phyloP scores from a whole-genome alignment of 768 basidiomycete species.

The Cantharellus anzutake region DNA sequence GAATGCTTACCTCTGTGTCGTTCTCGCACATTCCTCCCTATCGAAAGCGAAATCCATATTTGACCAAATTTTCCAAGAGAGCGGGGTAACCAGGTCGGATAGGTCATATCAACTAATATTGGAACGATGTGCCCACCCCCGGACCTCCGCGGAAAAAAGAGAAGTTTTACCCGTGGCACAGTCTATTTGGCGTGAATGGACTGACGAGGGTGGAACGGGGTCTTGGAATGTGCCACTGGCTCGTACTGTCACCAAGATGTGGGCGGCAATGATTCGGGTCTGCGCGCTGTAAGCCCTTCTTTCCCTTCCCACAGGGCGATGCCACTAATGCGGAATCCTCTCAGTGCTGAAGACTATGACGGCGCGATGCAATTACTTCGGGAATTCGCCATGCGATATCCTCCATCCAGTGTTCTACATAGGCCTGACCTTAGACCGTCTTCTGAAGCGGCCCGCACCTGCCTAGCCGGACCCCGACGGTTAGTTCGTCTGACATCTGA shows the following conservation, averaged over 20 bases:
- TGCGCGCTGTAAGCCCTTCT: slow-evolving; percentile 33
- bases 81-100: slow-evolving; percentile 22
- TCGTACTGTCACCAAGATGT: slow-evolving; percentile 39
- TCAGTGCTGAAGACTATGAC: slow-evolving; percentile 14
- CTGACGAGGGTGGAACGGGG: slow-evolving; percentile 9
- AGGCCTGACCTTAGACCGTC: slow-evolving; percentile 20
- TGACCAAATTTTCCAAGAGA: neutral
- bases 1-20: slow-evolving; percentile 66
- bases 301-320: slow-evolving; percentile 22
- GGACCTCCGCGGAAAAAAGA: neutral
- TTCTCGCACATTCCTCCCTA: slow-evolving; percentile 38
- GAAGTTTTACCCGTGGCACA: slow-evolving; percentile 34
- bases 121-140: slow-evolving; percentile 30
- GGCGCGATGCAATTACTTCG: slow-evolving; percentile 36
- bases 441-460: slow-evolving; percentile 35
- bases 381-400: slow-evolving; percentile 40
- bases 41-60: slow-evolving; percentile 18
- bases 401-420: slow-evolving; percentile 8
- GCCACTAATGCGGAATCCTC: slow-evolving; percentile 16
- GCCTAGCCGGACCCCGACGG: slow-evolving; percentile 24
- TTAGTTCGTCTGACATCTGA: slow-evolving; percentile 49
- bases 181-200: slow-evolving; percentile 52
- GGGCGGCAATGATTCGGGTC: slow-evolving; percentile 48
- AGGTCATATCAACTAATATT: slow-evolving; percentile 45
- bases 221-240: slow-evolving; percentile 1